Evolutionary conservation across 1,284 basidiomycete genomes (phyloP).

Genomic region (Meripilus lineatus): DNA sequence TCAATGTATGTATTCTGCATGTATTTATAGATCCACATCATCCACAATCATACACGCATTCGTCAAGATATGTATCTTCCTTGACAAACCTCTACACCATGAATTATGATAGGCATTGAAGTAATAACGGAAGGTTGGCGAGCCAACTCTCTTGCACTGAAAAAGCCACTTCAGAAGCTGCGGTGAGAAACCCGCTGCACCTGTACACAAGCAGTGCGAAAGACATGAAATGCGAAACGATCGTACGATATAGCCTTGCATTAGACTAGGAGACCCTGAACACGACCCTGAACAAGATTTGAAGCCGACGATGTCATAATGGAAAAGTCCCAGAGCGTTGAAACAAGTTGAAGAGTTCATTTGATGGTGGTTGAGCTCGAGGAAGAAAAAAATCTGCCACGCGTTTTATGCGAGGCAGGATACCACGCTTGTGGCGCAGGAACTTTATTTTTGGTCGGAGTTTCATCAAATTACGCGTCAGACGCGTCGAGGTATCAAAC

Average conservation of each 20-base stretch:
- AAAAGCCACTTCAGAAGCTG: slow-evolving; percentile 32
- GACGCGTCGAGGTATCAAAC: slow-evolving; percentile 8
- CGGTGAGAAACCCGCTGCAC: slow-evolving; percentile 28
- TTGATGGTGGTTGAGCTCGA: too few species aligned
- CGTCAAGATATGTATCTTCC: slow-evolving; percentile 22
- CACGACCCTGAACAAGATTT: background rate
- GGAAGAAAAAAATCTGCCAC: too few species aligned
- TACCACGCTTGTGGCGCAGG: too few species aligned
- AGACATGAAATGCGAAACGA: too few species aligned
- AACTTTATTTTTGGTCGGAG: slow-evolving; percentile 3
- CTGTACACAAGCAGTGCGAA: slow-evolving; percentile 38
- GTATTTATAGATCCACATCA: background rate
- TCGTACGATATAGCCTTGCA: too few species aligned
- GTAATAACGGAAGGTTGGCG: slow-evolving; percentile 25
- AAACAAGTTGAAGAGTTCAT: too few species aligned
- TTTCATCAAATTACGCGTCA: background rate
- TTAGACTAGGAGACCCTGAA: background rate
- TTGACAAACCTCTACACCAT: slow-evolving; percentile 29
- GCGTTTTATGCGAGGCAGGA: too few species aligned
- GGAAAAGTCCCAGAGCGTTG: too few species aligned
- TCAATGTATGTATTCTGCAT: background rate
- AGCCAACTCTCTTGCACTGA: slow-evolving; percentile 24
- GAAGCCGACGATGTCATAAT: too few species aligned
- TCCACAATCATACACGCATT: background rate
- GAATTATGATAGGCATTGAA: slow-evolving; percentile 20